Evolutionary conservation across 352 stramenopile species (phyloP), one percentile per base, ranked within the genome.

Genomic region (Halophytophthora polymorphica): DNA sequence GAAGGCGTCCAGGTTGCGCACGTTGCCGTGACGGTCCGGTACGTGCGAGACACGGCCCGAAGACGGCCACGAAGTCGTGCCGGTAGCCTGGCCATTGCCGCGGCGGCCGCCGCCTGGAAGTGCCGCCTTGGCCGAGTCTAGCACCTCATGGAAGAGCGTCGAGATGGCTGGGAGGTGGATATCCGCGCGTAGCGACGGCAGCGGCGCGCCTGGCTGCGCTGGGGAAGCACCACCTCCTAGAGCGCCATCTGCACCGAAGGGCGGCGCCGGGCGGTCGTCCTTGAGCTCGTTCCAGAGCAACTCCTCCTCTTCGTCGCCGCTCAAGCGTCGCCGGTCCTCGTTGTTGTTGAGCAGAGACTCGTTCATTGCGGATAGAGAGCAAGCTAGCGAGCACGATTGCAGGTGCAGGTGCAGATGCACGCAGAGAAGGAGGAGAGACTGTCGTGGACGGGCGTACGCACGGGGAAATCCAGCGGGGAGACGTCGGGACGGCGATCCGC

Each of bases 1-100:
- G 56, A 97, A 98, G 21, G 73, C 79, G 69, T 98, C 92, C 29
- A 97, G 69, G 62, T 91, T 95, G 29, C 68, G 58, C 28, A 97
- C 80, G 33, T 80, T 72, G 5, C 84, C 84, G 46, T 80, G 66
- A 13, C 71, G 55, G 42, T 95, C 80, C 8, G 84, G 84, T 0
- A 77, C 82, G 41, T 74, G 76, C 2, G 72, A 84, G 6, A 69
- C 51, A 5, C 56, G 59, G 4, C 38, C 46, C 18, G 6, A 37
- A 1, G 18, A 17, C 31, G 13, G 6, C 21, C 25, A 19, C 14
- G 29, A n/a, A 15, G 18, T n/a, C 0, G 43, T 25, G 13, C 43
- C n/a, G 10, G 15, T 21, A 45, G 35, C 28, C 10, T 58, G 42
- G 39, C 39, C 39, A 52, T 54, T 56, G 14, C 35, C 18, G 35